Base-by-base conservation (phyloP, 2,329 filamentous ascomycete species). In the Acephala macrosclerotiorum region DNA sequence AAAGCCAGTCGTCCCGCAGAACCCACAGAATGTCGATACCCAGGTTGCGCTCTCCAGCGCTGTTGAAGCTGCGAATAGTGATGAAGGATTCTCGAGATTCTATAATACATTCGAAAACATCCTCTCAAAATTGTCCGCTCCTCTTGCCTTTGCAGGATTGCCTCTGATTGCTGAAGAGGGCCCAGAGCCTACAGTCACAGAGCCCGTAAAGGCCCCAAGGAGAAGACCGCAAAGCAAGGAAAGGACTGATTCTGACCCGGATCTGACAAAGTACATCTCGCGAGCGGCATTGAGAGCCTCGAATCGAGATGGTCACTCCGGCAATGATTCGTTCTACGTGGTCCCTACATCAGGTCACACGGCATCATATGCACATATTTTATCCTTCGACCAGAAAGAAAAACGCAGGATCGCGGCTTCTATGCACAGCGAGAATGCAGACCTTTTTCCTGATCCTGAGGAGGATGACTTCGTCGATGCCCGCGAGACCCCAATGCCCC, bases 401-500 rank as follows among this genome's bases (percentile, higher is more conserved):
- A 88, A 86, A 75, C 83, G 87, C 9, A 85, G 88, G 11, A 76
- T 86, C 59, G 85, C 82, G 26, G 83, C 84, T 7, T 85, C 84
- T 1, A 73, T 81, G 8, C 81, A 85, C 64, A 73, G 74, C 42
- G 71, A 73, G 45, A 74, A 74, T 29, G 68, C 71, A 5, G 72
- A 78, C 59, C 75, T 75, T 56, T 79, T 75, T 55, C 80, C 77
- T 45, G 82, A 82, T 66, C 80, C 85, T 2, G 86, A 89, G n/a
- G 86, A 91, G 35, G 93, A 96, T 64, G 92, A 95, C 75, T 97
- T 97, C 77, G 93, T 97, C 22, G 94, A 97, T 77, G 95, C 94
- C 86, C 61, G 93, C 95, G 79, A 90, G 87, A 58, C 84, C 77
- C 62, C 75, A 70, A 42, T 80, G 77, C 81, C 71, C 63, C 79